Percentiles rank a stretch among this genome's conserved stretches.
These are phyloP conservation scores for Syzygium jambos DNA, from an alignment of 345 rosid genomes.

Conservation along the genomic window DNA sequence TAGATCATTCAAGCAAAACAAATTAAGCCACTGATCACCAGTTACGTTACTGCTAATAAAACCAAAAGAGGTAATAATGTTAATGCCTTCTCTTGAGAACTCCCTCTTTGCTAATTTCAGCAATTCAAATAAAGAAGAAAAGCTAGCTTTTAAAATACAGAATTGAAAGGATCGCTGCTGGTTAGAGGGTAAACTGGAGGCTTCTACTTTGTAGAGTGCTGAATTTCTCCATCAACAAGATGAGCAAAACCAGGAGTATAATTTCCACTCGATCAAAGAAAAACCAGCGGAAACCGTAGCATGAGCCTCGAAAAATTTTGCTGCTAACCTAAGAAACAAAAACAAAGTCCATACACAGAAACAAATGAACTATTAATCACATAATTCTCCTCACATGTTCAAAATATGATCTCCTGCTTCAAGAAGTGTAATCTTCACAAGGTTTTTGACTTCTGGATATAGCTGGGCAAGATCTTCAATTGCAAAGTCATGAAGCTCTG, in stretches of 20 bases:
- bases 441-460: slow-evolving; percentile 44
- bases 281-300: too few relatives aligned
- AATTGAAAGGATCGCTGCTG: background rate
- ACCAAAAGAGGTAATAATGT: background rate
- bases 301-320: background rate
- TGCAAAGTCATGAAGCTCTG: slow-evolving; percentile 71
- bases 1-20: background rate
- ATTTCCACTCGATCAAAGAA: background rate
- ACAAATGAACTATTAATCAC: background rate
- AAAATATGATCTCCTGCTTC: slow-evolving; percentile 78
- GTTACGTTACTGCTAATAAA: background rate
- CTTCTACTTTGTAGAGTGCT: background rate
- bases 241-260: background rate
- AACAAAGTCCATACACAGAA: background rate
- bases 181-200: background rate
- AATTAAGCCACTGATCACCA: background rate
- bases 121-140: background rate
- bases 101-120: background rate
- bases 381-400: slow-evolving; percentile 41
- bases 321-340: background rate
- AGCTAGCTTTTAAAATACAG: background rate
- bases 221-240: background rate
- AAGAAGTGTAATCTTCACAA: slow-evolving; percentile 56
- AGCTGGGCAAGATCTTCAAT: slow-evolving; percentile 50
- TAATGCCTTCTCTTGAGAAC: background rate